Evolutionary conservation across 129 eudicot genomes (phyloP).

Genomic region (Pittosporum tobira): DNA sequence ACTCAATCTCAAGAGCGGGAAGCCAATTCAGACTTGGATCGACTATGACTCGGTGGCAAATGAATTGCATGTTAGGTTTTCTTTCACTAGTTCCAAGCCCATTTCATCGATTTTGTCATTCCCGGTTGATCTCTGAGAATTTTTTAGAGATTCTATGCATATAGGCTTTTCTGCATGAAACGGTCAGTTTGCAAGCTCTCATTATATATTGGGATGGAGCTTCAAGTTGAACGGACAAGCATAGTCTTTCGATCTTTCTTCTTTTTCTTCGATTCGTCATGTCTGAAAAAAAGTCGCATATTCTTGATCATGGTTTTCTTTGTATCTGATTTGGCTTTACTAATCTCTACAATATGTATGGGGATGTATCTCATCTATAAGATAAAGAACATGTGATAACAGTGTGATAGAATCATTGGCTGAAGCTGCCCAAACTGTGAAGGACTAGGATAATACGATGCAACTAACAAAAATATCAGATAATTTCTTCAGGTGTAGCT

Average conservation of each 20-base stretch:
- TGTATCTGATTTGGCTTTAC: constrained; percentile 16
- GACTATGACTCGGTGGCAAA: constrained; percentile 46
- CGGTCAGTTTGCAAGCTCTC: constrained; percentile 68
- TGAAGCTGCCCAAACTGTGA: no score
- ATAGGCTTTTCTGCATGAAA: constrained; percentile 79
- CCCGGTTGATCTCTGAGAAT: constrained; percentile 40
- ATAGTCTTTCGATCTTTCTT: constrained; percentile 30
- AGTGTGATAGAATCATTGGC: no score
- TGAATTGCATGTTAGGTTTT: constrained; percentile 42
- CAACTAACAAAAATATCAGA: no score
- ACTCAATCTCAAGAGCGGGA: constrained; percentile 35
- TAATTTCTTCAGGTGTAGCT: no score
- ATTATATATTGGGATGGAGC: constrained; percentile 70
- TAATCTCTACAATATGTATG: constrained; percentile 11
- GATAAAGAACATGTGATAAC: constrained; percentile 37
- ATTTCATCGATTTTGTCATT: constrained; percentile 34
- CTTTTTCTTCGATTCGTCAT: constrained; percentile 49
- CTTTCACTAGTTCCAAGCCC: constrained; percentile 41
- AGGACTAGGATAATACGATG: no score
- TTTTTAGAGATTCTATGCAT: constrained; percentile 41
- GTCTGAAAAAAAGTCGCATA: constrained; percentile 22
- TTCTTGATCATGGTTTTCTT: constrained; percentile 26
- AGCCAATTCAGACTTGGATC: constrained; percentile 56
- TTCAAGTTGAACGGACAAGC: constrained; percentile 50
- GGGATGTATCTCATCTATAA: constrained; percentile 23